These are phyloP conservation scores for Colletotrichum sp. DNA, from an alignment of 2,329 filamentous ascomycete species.

Conservation along the genomic window DNA sequence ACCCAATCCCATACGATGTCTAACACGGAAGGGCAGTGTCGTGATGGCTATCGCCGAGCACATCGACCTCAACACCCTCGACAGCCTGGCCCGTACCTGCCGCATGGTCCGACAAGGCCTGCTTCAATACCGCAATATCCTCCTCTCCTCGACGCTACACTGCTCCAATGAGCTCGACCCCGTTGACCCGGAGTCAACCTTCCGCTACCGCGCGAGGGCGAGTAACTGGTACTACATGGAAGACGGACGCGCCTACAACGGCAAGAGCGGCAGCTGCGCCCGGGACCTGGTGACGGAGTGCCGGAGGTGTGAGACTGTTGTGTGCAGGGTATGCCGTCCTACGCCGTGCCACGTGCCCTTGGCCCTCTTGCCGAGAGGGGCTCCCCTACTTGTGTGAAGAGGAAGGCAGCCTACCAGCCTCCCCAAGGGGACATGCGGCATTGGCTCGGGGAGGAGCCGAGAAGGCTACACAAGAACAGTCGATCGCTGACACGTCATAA, in stretches of 20 bases:
- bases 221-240: slow-evolving; percentile 66
- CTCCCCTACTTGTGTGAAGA: neutral
- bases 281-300: slow-evolving; percentile 87
- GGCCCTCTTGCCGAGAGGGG: neutral
- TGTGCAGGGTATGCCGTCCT: slow-evolving; percentile 73
- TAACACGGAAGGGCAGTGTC: slow-evolving; percentile 59
- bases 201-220: slow-evolving; percentile 62
- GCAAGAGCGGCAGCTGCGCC: slow-evolving; percentile 80
- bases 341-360: slow-evolving; percentile 8
- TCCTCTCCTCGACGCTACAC: slow-evolving; percentile 77
- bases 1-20: neutral
- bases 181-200: slow-evolving; percentile 59
- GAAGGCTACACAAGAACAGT: neutral
- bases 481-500: slow-evolving; percentile 7
- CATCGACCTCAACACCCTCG: slow-evolving; percentile 87
- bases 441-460: neutral
- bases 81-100: slow-evolving; percentile 82
- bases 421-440: neutral
- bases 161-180: slow-evolving; percentile 74
- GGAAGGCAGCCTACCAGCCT: neutral
- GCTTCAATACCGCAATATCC: slow-evolving; percentile 75
- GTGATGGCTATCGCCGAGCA: slow-evolving; percentile 75
- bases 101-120: slow-evolving; percentile 79
- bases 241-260: slow-evolving; percentile 57
- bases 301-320: slow-evolving; percentile 74